Evolutionary conservation across 305 asterid species (phyloP).

Genomic region (Solanum hybrid): DNA sequence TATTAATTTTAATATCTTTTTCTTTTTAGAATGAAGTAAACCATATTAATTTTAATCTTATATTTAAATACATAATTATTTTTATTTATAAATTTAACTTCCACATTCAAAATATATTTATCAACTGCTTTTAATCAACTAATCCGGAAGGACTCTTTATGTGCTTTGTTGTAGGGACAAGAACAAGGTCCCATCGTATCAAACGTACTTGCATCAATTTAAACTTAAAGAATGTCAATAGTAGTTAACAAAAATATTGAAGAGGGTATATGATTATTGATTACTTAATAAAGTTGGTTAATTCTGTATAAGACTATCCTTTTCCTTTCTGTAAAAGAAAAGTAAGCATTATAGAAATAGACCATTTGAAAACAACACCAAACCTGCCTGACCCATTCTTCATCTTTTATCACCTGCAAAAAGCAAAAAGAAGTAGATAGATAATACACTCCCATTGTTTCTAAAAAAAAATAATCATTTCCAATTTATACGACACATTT

Average conservation of each 20-base stretch:
- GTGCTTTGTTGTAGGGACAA: neutral
- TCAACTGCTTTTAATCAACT: neutral
- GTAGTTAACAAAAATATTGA: neutral
- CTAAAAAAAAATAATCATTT: neutral
- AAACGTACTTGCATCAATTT: neutral
- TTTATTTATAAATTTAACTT: neutral
- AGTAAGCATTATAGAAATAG: neutral
- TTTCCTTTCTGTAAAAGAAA: conserved; percentile 5
- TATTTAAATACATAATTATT: neutral
- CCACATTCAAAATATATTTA: neutral
- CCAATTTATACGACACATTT: too few relatives aligned
- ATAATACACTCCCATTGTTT: neutral
- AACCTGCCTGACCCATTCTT: neutral
- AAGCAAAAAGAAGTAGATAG: neutral
- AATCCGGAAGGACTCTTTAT: neutral
- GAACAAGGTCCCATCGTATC: too few relatives aligned
- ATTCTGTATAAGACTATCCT: neutral
- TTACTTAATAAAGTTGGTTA: neutral
- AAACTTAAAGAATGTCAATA: neutral
- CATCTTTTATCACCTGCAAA: neutral
- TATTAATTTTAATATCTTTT: neutral
- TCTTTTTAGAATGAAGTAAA: too few relatives aligned
- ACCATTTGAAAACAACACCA: neutral
- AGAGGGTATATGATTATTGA: neutral
- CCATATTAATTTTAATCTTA: neutral